A percentile compares a stretch with the other conserved stretches of the same genome.
These are phyloP conservation scores for Claviceps lovelessii DNA, from an alignment of 2,329 filamentous ascomycete genomes.

Conservation along the genomic window DNA sequence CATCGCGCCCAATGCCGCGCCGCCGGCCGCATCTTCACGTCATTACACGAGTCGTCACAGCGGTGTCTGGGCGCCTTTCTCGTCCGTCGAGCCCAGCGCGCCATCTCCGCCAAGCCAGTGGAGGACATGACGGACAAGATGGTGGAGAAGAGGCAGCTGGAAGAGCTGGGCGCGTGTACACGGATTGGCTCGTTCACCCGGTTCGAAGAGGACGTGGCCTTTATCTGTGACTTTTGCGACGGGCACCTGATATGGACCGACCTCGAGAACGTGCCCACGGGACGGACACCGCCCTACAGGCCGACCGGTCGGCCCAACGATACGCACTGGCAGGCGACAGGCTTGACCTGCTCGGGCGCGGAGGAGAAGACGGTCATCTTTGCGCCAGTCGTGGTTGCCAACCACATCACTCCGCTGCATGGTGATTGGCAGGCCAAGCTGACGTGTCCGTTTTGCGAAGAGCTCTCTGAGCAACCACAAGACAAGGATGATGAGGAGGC, in stretches of 20 bases:
- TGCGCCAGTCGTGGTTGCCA: constrained; percentile 42
- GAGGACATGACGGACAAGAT: constrained; percentile 17
- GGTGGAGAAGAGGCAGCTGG: constrained; percentile 25
- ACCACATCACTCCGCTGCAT: constrained; percentile 35
- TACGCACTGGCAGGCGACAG: constrained; percentile 39
- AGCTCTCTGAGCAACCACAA: constrained; percentile 29
- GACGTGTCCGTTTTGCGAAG: constrained; percentile 43
- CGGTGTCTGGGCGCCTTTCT: constrained; percentile 44
- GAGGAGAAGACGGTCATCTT: constrained; percentile 39
- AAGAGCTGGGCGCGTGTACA: constrained; percentile 38
- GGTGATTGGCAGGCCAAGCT: constrained; percentile 39
- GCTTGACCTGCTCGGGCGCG: constrained; percentile 23
- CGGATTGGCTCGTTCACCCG: constrained; percentile 40
- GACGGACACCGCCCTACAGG: constrained; percentile 21
- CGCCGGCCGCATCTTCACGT: constrained; percentile 39
- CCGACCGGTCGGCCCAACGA: constrained; percentile 9
- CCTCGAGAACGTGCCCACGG: constrained; percentile 36
- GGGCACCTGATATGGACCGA: constrained; percentile 46
- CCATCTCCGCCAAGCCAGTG: constrained; percentile 2
- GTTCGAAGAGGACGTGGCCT: constrained; percentile 40
- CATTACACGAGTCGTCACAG: constrained; percentile 31
- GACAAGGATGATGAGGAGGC: constrained; percentile 38
- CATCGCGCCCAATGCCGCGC: constrained; percentile 45
- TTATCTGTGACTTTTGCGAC: constrained; percentile 48
- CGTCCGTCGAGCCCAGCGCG: constrained; percentile 34